Evolutionary conservation across 306 rosid species (phyloP).

Genomic region (Quercus aquifolioides): DNA sequence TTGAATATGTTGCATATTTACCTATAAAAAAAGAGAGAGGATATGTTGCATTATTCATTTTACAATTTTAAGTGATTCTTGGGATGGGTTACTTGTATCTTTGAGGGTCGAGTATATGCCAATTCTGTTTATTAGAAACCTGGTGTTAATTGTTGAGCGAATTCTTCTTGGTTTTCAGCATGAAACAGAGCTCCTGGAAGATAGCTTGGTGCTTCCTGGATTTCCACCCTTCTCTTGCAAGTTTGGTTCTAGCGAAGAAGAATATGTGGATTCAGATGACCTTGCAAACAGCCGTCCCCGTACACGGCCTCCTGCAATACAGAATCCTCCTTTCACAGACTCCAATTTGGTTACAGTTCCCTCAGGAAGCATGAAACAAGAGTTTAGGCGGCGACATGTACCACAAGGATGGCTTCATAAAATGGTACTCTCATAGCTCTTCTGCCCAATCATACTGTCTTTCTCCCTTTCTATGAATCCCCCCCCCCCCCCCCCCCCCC

Average conservation of each 20-base stretch:
- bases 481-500: background rate
- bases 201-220: slow-evolving; percentile 51
- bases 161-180: slow-evolving; percentile 30
- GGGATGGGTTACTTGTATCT: background rate
- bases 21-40: too few species aligned
- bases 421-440: slow-evolving; percentile 49
- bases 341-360: slow-evolving; percentile 50
- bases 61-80: background rate
- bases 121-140: background rate
- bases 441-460: background rate
- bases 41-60: background rate
- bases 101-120: background rate
- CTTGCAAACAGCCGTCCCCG: slow-evolving; percentile 56
- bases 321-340: slow-evolving; percentile 45
- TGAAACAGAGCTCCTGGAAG: slow-evolving; percentile 59
- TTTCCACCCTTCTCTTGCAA: slow-evolving; percentile 39
- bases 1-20: background rate
- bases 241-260: slow-evolving; percentile 66
- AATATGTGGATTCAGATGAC: slow-evolving; percentile 80
- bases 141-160: background rate
- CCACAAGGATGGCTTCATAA: slow-evolving; percentile 95
- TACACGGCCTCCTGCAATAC: slow-evolving; percentile 43
- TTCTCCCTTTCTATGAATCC: background rate
- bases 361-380: slow-evolving; percentile 60
- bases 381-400: slow-evolving; percentile 60